A percentile compares a stretch with the other conserved stretches of the same genome.
Evolutionary conservation across 2,329 filamentous ascomycete genomes (phyloP).

Genomic region (Ophiostoma angusticollis): DNA sequence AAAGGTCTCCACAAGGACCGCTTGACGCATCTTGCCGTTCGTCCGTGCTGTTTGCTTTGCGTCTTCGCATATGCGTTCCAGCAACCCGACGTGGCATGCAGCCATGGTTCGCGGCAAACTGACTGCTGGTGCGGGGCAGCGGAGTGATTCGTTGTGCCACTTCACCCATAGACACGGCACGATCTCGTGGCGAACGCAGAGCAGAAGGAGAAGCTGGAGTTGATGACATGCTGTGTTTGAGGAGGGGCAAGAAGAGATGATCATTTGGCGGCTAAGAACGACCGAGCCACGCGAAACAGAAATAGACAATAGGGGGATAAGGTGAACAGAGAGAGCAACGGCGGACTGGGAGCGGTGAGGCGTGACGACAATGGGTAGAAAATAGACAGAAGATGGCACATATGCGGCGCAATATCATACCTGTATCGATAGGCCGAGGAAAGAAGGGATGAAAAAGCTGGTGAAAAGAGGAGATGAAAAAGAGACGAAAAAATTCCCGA

Average conservation of each 20-base stretch:
- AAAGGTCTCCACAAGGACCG: not conserved
- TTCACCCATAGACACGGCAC: not conserved
- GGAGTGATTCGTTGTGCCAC: not conserved
- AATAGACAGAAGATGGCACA: no score
- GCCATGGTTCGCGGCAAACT: no score
- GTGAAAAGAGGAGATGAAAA: no score
- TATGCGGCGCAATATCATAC: no score
- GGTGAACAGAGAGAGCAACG: constrained; percentile 1
- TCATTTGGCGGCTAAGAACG: constrained; percentile 6
- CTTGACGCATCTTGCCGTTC: not conserved
- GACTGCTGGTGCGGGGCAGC: no score
- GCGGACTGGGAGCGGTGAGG: not conserved
- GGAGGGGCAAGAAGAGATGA: constrained; percentile 1
- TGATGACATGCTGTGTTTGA: not conserved
- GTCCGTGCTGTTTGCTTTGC: constrained; percentile 1
- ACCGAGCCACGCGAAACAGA: constrained; percentile 10
- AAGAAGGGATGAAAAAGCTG: no score
- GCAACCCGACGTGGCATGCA: not conserved
- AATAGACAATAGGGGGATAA: constrained; percentile 1
- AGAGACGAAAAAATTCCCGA: no score
- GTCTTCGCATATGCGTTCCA: constrained; percentile 1
- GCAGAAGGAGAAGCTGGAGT: not conserved
- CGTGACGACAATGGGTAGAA: no score
- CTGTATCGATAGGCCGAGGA: no score
- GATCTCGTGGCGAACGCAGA: not conserved